Evolutionary conservation across 2,329 filamentous ascomycete species (phyloP).

Genomic region (Diaporthe sp.): DNA sequence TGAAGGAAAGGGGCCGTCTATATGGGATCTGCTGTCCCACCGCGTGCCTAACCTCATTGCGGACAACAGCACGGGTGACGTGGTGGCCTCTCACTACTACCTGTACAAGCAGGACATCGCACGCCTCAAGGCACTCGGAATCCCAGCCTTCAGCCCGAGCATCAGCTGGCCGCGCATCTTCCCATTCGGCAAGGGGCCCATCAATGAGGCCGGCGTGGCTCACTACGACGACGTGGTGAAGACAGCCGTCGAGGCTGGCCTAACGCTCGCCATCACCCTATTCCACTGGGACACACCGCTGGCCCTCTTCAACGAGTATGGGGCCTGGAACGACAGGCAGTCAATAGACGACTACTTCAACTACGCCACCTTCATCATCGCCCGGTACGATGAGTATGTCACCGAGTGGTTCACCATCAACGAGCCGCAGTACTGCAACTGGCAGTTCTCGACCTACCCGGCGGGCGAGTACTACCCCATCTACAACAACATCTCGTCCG

Average conservation of each 20-base stretch:
- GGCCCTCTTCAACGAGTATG: slow-evolving; percentile 31
- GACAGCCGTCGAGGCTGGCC: slow-evolving; percentile 27
- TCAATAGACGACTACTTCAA: slow-evolving; percentile 34
- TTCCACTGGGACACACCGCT: slow-evolving; percentile 36
- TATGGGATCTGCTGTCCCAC: slow-evolving; percentile 35
- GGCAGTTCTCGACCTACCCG: slow-evolving; percentile 28
- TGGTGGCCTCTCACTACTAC: slow-evolving; percentile 34
- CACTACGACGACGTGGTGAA: slow-evolving; percentile 35
- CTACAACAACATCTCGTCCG: slow-evolving; percentile 34
- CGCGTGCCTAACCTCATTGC: slow-evolving; percentile 27
- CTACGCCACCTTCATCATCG: slow-evolving; percentile 33
- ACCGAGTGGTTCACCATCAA: slow-evolving; percentile 33
- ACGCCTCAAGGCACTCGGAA: slow-evolving; percentile 18
- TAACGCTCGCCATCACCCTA: slow-evolving; percentile 18
- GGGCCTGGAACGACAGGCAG: slow-evolving; percentile 28
- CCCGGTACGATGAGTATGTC: slow-evolving; percentile 24
- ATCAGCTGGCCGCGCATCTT: slow-evolving; percentile 35
- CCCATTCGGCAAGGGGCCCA: slow-evolving; percentile 30
- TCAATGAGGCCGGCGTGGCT: slow-evolving; percentile 28
- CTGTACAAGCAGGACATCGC: slow-evolving; percentile 36
- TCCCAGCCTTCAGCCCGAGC: slow-evolving; percentile 28
- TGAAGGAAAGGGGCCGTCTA: slow-evolving; percentile 28
- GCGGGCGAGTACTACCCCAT: slow-evolving; percentile 28
- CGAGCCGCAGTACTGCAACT: slow-evolving; percentile 36
- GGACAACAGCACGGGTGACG: slow-evolving; percentile 25